phyloP scores from a whole-genome alignment of 768 basidiomycete genomes.

The Mrakia blollopis region DNA sequence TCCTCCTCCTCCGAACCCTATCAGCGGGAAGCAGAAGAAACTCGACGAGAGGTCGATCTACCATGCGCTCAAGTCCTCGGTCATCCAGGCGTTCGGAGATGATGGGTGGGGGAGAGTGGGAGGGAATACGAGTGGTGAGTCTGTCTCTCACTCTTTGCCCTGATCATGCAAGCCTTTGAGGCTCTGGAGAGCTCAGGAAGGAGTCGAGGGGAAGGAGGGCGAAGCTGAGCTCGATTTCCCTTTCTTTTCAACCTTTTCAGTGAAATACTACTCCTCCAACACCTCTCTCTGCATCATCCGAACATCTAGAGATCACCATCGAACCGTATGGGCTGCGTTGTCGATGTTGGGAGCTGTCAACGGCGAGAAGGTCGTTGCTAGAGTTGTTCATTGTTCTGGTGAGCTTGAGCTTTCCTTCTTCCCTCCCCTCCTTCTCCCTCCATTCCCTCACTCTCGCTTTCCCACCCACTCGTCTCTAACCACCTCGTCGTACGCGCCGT shows the following conservation, averaged over 20 bases:
- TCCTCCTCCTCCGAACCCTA: slow-evolving; percentile 26
- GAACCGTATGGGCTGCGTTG: slow-evolving; percentile 71
- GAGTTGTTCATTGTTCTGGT: slow-evolving; percentile 79
- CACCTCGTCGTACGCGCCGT: no score
- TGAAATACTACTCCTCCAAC: slow-evolving; percentile 80
- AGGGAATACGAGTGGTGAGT: slow-evolving; percentile 26
- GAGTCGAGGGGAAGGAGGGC: not conserved
- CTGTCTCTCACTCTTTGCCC: not conserved
- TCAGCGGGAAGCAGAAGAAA: slow-evolving; percentile 20
- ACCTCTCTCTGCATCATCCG: slow-evolving; percentile 82
- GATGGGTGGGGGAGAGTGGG: slow-evolving; percentile 28
- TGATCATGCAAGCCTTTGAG: not conserved
- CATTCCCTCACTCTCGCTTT: not conserved
- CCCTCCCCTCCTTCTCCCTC: not conserved
- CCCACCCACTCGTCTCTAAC: not conserved
- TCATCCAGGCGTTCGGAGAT: slow-evolving; percentile 31
- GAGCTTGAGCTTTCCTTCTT: slow-evolving; percentile 35
- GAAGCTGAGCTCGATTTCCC: not conserved
- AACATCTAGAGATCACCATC: slow-evolving; percentile 73
- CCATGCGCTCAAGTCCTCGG: slow-evolving; percentile 24
- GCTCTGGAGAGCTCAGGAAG: not conserved
- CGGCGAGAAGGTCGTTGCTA: slow-evolving; percentile 59
- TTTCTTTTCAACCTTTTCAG: slow-evolving; percentile 46
- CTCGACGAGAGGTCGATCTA: slow-evolving; percentile 28
- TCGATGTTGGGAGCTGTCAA: slow-evolving; percentile 65